phyloP scores from a whole-genome alignment of 495 filamentous ascomycete genomes.

The Rhizodiscina lignyota region DNA sequence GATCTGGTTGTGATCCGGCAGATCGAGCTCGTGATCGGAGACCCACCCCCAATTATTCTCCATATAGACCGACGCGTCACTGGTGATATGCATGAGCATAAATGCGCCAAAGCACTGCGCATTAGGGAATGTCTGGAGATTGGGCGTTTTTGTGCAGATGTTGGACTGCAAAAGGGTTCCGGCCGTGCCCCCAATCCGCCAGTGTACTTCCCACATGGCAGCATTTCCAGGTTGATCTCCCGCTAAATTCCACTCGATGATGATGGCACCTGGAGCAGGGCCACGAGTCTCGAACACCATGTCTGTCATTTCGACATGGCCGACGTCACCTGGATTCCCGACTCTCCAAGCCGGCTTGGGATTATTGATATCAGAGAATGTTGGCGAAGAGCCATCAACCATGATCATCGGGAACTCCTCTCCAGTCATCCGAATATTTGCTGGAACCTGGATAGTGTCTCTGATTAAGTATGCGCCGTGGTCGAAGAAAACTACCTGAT shows the following conservation, averaged over 20 bases:
- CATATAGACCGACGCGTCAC: slow-evolving; percentile 54
- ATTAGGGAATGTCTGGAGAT: slow-evolving; percentile 10
- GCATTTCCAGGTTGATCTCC: slow-evolving; percentile 42
- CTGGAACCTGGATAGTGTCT: slow-evolving; percentile 67
- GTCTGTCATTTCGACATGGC: slow-evolving; percentile 69
- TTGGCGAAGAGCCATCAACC: slow-evolving; percentile 33
- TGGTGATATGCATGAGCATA: slow-evolving; percentile 65
- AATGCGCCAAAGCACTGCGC: slow-evolving; percentile 53
- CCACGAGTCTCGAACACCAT: slow-evolving; percentile 66
- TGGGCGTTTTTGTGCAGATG: slow-evolving; percentile 56
- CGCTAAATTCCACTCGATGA: slow-evolving; percentile 83
- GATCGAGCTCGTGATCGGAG: slow-evolving; percentile 82
- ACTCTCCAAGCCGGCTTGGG: slow-evolving; percentile 61
- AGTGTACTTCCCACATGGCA: slow-evolving; percentile 86
- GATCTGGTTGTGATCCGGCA: slow-evolving; percentile 59
- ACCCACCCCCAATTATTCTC: slow-evolving; percentile 97
- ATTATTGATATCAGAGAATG: slow-evolving; percentile 53
- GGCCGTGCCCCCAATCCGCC: slow-evolving; percentile 66
- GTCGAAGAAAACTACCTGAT: slow-evolving; percentile 77
- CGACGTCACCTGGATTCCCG: slow-evolving; percentile 61
- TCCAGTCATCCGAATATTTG: slow-evolving; percentile 66
- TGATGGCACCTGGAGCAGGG: slow-evolving; percentile 66
- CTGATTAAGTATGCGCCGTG: slow-evolving; percentile 80
- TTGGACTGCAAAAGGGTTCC: slow-evolving; percentile 68
- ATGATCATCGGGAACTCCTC: slow-evolving; percentile 85